Percentiles rank a stretch among this genome's conserved stretches.
phyloP scores from a whole-genome alignment of 441 rosid species.

The Erodium texanum region DNA sequence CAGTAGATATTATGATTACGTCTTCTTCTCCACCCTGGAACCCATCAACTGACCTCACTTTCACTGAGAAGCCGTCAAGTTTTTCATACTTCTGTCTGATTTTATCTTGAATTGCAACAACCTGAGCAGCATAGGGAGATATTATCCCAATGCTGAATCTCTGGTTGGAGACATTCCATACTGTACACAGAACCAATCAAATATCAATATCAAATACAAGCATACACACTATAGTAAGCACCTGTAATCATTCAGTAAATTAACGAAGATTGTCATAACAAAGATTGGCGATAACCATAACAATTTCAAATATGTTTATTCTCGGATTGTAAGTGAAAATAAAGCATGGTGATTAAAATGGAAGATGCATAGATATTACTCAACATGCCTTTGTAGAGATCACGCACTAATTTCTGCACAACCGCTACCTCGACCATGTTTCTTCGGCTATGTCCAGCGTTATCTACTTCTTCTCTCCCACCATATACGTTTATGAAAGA shows the following conservation, averaged over 20 bases:
- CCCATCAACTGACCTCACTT: conserved; percentile 37
- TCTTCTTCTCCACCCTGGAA: conserved; percentile 55
- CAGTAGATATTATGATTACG: conserved; percentile 38
- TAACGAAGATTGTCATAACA: background rate
- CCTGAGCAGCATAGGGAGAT: conserved; percentile 44
- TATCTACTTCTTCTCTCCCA: conserved; percentile 35
- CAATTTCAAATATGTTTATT: too few relatives aligned
- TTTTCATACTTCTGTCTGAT: conserved; percentile 21
- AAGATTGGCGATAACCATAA: too few relatives aligned
- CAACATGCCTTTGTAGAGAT: conserved; percentile 27
- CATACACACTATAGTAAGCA: background rate
- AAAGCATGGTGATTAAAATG: too few relatives aligned
- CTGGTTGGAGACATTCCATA: conserved; percentile 18
- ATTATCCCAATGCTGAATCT: conserved; percentile 30
- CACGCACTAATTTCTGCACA: conserved; percentile 24
- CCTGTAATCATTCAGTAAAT: background rate
- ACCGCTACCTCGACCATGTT: conserved; percentile 40
- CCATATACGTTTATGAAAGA: conserved; percentile 34
- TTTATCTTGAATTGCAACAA: conserved; percentile 29
- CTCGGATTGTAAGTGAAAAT: too few relatives aligned
- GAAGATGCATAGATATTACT: too few relatives aligned
- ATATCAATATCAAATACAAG: background rate
- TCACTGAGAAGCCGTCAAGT: conserved; percentile 23
- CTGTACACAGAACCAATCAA: conserved; percentile 18
- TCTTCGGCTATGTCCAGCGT: conserved; percentile 22